Evolutionary conservation across 495 filamentous ascomycete genomes (phyloP), one percentile per base, ranked within the genome.

Genomic region (Podospora conica): DNA sequence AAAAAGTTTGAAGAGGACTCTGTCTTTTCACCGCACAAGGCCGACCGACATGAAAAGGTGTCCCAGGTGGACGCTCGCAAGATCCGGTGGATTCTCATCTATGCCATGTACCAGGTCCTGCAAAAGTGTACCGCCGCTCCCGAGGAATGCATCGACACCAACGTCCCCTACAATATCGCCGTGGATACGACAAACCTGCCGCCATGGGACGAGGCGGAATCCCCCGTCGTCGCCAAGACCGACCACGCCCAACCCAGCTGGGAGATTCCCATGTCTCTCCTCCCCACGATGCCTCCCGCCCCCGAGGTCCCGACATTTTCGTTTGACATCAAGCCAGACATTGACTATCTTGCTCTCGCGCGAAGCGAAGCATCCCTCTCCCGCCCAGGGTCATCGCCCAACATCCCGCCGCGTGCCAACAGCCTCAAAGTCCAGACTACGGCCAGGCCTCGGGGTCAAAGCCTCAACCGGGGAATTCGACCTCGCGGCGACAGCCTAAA

Each of bases 11-110:
- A 84, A 66, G 80, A 80, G 60, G 77, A 80, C 18, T 74, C 76
- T 7, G 61, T 77, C 53, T 74, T 77, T 55, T 73, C 69, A 4
- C 70, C 74, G 11, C 69, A 66, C 7, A 82, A 78, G 65, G 65
- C 64, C 11, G 76, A 79, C n/a, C 78, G 72, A 29, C 40, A 66
- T 3, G 78, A 83, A 58, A 79, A 76, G 60, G 56, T 81, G 1
- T 79, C 79, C 6, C 79, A 75, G n/a, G 71, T 76, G 55, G 87
- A 88, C 29, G 83, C 84, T 20, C 84, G 87, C 23, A 87, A 86
- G 67, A 82, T 87, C 31, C 86, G 90, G 25, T 93, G 90, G 90
- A 80, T 91, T 6, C 70, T 92, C 53, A 81, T 92, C 28, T 93
- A 93, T 66, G 82, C 84, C 27, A 80, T 85, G 15, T 80, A 91